Evolutionary conservation across 164 flowering plant species (phyloP), one percentile per base, ranked within the genome.

Genomic region (Pachysandra terminalis): DNA sequence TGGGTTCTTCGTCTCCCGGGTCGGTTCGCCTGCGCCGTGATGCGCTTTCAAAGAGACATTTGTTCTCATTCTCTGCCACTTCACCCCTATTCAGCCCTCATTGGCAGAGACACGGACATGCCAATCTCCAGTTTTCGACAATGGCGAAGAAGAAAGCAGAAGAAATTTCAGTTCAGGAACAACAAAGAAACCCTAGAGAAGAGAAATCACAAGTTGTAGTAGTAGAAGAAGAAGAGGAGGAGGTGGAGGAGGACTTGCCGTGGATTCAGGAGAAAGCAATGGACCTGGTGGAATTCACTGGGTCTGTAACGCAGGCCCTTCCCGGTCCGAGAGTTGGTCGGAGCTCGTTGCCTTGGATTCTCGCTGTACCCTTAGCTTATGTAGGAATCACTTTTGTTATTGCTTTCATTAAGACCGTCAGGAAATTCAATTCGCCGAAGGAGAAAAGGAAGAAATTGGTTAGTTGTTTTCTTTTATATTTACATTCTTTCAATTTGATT

Each of bases 231-330:
- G 88, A 73, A 51, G 90, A 74, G 56, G 88, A 69, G 66, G 95
- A 85, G 59, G 88, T 76, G 12, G 97, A 91, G 68, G 96, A 91
- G 74, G 91, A 90, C 0, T n/a, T 95, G 74, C 91, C 93, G 0
- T 92, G 99, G 99, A 87, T 92, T 71, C 90, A 89, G 73, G 98
- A 89, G 81, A 95, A 92, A 67, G 98, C 99, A 0, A 54, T 90
- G 82, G 97, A 90, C 77, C 61, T 92, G 41, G 97, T 92, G 52
- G 97, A 95, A 83, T 92, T 92, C 81, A 85, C 94, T 0, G 99
- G 98, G 16, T 85, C 98, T 0, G 93, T 95, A 0, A 80, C 96
- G 0, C 97, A 90, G 70, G 90, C 97, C 3, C 69, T 95, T 52
- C 98, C 98, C 6, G 99, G 99, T 0, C 98, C 99, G 2, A 80